Evolutionary conservation across 2,329 filamentous ascomycete species (phyloP).

Genomic region (Colletotrichum sp.): DNA sequence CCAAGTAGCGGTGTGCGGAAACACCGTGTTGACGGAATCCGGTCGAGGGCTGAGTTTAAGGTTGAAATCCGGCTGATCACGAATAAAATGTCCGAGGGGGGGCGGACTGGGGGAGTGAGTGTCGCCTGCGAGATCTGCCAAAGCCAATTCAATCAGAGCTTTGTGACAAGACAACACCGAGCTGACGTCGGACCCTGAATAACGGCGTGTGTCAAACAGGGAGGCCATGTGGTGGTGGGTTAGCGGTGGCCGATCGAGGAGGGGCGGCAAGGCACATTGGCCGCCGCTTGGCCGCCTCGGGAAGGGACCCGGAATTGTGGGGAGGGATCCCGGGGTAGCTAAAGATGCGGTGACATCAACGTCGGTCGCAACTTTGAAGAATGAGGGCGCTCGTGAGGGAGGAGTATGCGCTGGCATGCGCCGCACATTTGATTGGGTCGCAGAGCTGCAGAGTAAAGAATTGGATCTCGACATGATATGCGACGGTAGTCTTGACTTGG

Average conservation of each 20-base stretch:
- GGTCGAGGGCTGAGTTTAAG: background rate
- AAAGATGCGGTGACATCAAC: constrained; percentile 12
- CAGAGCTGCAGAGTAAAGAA: background rate
- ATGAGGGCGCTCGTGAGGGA: background rate
- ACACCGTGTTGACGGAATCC: background rate
- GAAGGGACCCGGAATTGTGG: constrained; percentile 18
- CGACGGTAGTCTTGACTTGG: background rate
- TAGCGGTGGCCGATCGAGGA: constrained; percentile 11
- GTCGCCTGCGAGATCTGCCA: background rate
- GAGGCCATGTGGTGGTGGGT: constrained; percentile 19
- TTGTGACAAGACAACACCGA: background rate
- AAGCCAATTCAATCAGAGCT: background rate
- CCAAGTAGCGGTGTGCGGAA: background rate
- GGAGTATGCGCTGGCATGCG: background rate
- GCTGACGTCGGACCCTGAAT: constrained; percentile 2
- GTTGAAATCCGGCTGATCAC: background rate
- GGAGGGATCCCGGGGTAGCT: background rate
- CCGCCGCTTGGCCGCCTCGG: constrained; percentile 18
- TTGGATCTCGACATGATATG: background rate
- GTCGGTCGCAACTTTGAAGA: background rate
- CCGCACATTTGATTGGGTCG: background rate
- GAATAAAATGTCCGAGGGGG: background rate
- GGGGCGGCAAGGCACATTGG: constrained; percentile 19
- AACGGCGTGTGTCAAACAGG: constrained; percentile 6
- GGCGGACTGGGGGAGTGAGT: background rate